phyloP scores from a whole-genome alignment of 305 asterid genomes.

The Rubia balearica region DNA sequence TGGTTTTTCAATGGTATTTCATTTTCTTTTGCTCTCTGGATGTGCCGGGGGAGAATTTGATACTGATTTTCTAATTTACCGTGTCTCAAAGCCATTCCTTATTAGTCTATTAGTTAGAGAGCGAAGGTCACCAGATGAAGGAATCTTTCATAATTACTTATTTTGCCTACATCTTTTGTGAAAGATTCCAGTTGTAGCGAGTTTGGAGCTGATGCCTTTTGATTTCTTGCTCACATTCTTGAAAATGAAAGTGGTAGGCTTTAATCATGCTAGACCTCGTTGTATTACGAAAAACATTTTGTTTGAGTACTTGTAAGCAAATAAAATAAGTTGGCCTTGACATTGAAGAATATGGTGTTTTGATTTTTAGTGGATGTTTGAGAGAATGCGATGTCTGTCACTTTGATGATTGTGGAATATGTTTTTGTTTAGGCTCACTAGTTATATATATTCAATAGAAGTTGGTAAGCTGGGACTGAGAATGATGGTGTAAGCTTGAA shows the following conservation, averaged over 20 bases:
- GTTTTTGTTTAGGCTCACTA: neutral
- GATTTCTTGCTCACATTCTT: neutral
- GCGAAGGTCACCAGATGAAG: neutral
- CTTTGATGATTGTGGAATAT: neutral
- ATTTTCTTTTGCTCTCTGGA: neutral
- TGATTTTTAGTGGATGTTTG: neutral
- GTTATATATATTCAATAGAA: neutral
- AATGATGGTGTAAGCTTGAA: neutral
- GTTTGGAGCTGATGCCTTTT: neutral
- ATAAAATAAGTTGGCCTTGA: neutral
- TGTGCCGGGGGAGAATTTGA: neutral
- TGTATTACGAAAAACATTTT: neutral
- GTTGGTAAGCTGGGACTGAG: constrained; percentile 3
- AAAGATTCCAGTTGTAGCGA: neutral
- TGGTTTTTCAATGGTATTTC: neutral
- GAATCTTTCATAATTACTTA: neutral
- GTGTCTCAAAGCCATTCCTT: neutral
- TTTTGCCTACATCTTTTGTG: neutral
- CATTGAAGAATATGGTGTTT: neutral
- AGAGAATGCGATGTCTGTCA: neutral
- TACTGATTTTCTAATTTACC: neutral
- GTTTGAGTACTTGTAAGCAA: neutral
- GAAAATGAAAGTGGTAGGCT: neutral
- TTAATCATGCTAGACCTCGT: neutral
- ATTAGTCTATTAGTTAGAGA: neutral